Conservation (phyloP, 2,329 filamentous ascomycete species). For the Tolypocladium guangdongense region DNA sequence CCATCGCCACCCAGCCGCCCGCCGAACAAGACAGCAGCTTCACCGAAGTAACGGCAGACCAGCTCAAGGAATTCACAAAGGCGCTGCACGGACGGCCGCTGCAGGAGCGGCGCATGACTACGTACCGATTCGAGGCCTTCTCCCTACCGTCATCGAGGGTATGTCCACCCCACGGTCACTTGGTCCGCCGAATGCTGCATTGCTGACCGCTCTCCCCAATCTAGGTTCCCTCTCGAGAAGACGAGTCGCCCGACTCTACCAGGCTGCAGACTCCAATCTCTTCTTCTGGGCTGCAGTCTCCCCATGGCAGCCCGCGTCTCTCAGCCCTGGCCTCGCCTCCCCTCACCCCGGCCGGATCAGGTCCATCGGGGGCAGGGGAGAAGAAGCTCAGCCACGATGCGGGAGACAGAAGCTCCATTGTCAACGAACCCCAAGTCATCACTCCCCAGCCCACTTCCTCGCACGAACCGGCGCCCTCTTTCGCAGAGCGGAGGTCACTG, state of each 20-base stretch:
- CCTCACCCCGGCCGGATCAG: slow-evolving; percentile 73
- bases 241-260: slow-evolving; percentile 48
- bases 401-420: slow-evolving; percentile 28
- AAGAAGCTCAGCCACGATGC: slow-evolving; percentile 19
- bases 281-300: slow-evolving; percentile 54
- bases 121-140: slow-evolving; percentile 82
- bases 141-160: slow-evolving; percentile 79
- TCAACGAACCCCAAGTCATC: slow-evolving; percentile 36
- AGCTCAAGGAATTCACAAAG: slow-evolving; percentile 61
- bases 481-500: slow-evolving; percentile 27
- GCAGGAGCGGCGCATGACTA: slow-evolving; percentile 73
- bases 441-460: slow-evolving; percentile 57
- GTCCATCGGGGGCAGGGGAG: slow-evolving; percentile 21
- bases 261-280: slow-evolving; percentile 54
- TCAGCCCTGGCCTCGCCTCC: slow-evolving; percentile 77
- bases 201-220: neutral
- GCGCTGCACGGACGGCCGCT: slow-evolving; percentile 63
- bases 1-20: slow-evolving; percentile 28
- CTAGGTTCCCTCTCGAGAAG: slow-evolving; percentile 51
- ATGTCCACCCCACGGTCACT: slow-evolving; percentile 27
- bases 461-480: slow-evolving; percentile 36
- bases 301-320: slow-evolving; percentile 53
- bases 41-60: slow-evolving; percentile 41
- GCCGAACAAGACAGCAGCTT: slow-evolving; percentile 17
- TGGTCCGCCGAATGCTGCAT: neutral